A percentile compares a stretch with the other conserved stretches of the same genome.
Evolutionary conservation across 2,329 filamentous ascomycete genomes (phyloP).

Genomic region (Aspergillus pseudotamarii): DNA sequence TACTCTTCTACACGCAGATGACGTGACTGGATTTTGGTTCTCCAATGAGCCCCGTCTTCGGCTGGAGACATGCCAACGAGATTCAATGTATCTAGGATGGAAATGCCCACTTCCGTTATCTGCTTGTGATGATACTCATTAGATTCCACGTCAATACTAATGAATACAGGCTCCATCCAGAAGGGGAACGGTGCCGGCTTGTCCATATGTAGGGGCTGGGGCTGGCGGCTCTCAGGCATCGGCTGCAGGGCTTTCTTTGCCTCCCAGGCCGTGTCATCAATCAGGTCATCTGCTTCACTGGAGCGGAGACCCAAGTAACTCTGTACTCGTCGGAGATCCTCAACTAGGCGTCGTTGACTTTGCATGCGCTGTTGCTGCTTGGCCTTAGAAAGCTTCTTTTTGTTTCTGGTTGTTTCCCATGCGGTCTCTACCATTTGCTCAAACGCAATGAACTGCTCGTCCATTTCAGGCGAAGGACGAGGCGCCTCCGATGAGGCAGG

Average conservation of each 20-base stretch:
- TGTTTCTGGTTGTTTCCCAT: constrained; percentile 54
- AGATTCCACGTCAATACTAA: constrained; percentile 81
- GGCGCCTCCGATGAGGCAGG: constrained; percentile 19
- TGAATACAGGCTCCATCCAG: constrained; percentile 65
- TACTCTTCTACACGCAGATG: constrained; percentile 80
- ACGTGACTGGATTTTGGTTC: constrained; percentile 64
- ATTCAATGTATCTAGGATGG: constrained; percentile 72
- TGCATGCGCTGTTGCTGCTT: constrained; percentile 54
- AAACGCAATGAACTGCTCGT: constrained; percentile 20
- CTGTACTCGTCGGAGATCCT: constrained; percentile 66
- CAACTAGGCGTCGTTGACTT: constrained; percentile 56
- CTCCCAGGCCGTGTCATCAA: constrained; percentile 25
- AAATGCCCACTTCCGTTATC: constrained; percentile 85
- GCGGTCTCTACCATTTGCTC: constrained; percentile 56
- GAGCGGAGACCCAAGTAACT: constrained; percentile 71
- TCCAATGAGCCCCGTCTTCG: constrained; percentile 66
- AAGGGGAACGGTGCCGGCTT: constrained; percentile 50
- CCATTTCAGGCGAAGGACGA: constrained; percentile 1
- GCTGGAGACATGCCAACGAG: constrained; percentile 63
- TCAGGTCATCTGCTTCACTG: constrained; percentile 21
- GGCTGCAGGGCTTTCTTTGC: constrained; percentile 22
- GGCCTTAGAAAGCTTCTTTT: constrained; percentile 50
- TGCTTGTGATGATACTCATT: constrained; percentile 68
- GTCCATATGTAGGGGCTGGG: constrained; percentile 48
- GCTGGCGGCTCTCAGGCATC: constrained; percentile 15